phyloP scores from a whole-genome alignment of 306 rosid species.

The Hylodesmum podocarpum region DNA sequence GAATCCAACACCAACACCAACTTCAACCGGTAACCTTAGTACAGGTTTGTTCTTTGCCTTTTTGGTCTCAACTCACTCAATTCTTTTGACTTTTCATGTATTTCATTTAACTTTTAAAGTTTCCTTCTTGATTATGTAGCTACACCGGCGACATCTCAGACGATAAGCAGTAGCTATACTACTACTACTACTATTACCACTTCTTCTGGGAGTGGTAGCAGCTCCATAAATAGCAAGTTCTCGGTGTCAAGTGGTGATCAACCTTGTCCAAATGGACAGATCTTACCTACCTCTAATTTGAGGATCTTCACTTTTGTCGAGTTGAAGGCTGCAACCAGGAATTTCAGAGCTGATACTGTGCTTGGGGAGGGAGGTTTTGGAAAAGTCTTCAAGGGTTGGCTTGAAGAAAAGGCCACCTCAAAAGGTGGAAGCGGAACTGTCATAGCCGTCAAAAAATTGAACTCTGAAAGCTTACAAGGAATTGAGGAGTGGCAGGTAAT shows the following conservation, averaged over 20 bases:
- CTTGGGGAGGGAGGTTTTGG: slow-evolving; percentile 99
- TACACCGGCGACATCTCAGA: slow-evolving; percentile 48
- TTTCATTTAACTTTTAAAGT: neutral
- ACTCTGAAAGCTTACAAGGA: slow-evolving; percentile 90
- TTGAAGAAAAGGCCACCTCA: slow-evolving; percentile 63
- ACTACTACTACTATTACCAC: neutral
- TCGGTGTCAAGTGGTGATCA: slow-evolving; percentile 58
- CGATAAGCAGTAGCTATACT: slow-evolving; percentile 48
- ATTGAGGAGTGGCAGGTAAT: slow-evolving; percentile 91
- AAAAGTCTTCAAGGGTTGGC: slow-evolving; percentile 86
- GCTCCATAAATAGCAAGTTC: slow-evolving; percentile 61
- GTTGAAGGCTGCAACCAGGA: slow-evolving; percentile 71
- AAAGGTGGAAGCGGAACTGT: slow-evolving; percentile 57
- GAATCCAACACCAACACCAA: slow-evolving; percentile 30
- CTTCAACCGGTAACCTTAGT: slow-evolving; percentile 51
- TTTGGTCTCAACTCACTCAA: neutral
- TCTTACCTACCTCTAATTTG: slow-evolving; percentile 67
- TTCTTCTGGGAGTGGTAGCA: slow-evolving; percentile 48
- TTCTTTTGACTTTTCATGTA: neutral
- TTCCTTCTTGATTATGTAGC: neutral
- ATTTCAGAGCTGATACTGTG: slow-evolving; percentile 71
- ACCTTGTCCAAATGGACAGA: slow-evolving; percentile 57
- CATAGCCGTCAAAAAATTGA: slow-evolving; percentile 88
- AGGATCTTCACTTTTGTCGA: slow-evolving; percentile 73
- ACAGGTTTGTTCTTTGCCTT: slow-evolving; percentile 37